Percentiles rank a stretch among this genome's conserved stretches.
These are phyloP conservation scores for Blastobotrys mokoenaii DNA, from an alignment of 805 yeast species.

Conservation along the genomic window DNA sequence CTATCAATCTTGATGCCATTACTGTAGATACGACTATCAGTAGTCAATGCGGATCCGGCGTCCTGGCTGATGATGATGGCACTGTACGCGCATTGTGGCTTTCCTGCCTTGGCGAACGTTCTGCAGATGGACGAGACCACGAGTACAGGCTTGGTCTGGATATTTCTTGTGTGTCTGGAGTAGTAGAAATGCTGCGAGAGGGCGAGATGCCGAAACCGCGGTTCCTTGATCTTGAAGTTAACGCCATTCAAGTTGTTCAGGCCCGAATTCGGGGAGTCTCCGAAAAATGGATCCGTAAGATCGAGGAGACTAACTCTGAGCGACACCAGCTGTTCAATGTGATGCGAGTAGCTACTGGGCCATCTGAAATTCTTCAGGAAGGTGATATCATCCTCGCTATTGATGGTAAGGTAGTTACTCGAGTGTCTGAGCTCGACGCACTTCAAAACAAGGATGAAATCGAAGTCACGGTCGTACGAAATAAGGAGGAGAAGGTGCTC, in stretches of 20 bases:
- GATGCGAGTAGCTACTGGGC: conserved; percentile 48
- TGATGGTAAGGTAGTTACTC: conserved; percentile 54
- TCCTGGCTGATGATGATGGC: conserved; percentile 70
- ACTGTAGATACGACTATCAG: conserved; percentile 65
- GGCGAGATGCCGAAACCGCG: conserved; percentile 45
- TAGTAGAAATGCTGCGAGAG: conserved; percentile 44
- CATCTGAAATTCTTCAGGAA: conserved; percentile 29
- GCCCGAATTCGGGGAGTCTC: conserved; percentile 86
- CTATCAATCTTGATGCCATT: conserved; percentile 71
- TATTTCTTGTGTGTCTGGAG: conserved; percentile 52
- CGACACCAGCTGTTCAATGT: conserved; percentile 68
- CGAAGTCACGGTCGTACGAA: conserved; percentile 61
- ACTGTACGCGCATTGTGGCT: conserved; percentile 79
- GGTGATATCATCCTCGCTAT: conserved; percentile 77
- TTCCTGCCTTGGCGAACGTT: conserved; percentile 69
- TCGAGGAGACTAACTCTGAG: conserved; percentile 56
- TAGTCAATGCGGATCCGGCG: conserved; percentile 71
- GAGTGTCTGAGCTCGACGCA: conserved; percentile 55
- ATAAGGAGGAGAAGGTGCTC: conserved; percentile 53
- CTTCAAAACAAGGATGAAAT: conserved; percentile 38
- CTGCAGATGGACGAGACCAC: conserved; percentile 45
- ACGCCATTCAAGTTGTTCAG: conserved; percentile 55
- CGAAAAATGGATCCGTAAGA: conserved; percentile 62
- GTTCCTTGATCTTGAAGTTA: conserved; percentile 73
- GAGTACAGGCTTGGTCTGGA: conserved; percentile 70